A percentile compares a stretch with the other conserved stretches of the same genome.
Conservation (phyloP, 1,284 basidiomycete genomes). For the Calocybe gambosa region DNA sequence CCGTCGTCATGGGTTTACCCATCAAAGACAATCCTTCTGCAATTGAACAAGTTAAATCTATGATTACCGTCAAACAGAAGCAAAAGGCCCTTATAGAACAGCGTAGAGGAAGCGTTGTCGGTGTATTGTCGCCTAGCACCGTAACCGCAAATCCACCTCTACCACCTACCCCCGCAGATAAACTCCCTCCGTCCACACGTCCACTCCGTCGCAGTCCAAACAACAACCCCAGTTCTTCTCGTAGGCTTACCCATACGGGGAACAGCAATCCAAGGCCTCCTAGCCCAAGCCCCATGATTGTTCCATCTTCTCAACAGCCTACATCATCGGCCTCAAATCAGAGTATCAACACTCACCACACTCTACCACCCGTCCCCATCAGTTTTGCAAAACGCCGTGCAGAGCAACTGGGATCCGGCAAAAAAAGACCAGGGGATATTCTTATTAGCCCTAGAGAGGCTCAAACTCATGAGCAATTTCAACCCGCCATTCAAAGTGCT, state of each 20-base stretch:
- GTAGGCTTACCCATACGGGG: constrained; percentile 18
- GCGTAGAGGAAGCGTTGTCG: constrained; percentile 51
- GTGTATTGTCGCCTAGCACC: constrained; percentile 25
- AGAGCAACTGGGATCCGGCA: constrained; percentile 47
- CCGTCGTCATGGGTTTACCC: constrained; percentile 58
- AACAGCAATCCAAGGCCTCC: constrained; percentile 21
- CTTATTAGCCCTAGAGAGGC: constrained; percentile 63
- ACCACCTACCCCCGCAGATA: constrained; percentile 19
- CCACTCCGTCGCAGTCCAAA: constrained; percentile 35
- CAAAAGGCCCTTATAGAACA: constrained; percentile 67
- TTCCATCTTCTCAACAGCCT: constrained; percentile 19
- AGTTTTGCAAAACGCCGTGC: constrained; percentile 70
- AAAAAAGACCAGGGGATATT: constrained; percentile 72
- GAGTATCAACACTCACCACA: constrained; percentile 24
- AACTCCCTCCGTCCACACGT: constrained; percentile 19
- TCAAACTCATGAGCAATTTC: constrained; percentile 46
- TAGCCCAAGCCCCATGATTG: constrained; percentile 24
- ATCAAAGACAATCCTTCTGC: constrained; percentile 52
- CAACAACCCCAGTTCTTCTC: constrained; percentile 19
- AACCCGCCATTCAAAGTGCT: constrained; percentile 67
- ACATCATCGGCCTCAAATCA: constrained; percentile 11
- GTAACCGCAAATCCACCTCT: constrained; percentile 16
- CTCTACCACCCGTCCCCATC: constrained; percentile 59
- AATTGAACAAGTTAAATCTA: constrained; percentile 57
- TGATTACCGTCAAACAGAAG: constrained; percentile 58